A percentile compares a stretch with the other conserved stretches of the same genome.
phyloP scores from a whole-genome alignment of 140 eudicot species.

The Ambrosia hybrid region DNA sequence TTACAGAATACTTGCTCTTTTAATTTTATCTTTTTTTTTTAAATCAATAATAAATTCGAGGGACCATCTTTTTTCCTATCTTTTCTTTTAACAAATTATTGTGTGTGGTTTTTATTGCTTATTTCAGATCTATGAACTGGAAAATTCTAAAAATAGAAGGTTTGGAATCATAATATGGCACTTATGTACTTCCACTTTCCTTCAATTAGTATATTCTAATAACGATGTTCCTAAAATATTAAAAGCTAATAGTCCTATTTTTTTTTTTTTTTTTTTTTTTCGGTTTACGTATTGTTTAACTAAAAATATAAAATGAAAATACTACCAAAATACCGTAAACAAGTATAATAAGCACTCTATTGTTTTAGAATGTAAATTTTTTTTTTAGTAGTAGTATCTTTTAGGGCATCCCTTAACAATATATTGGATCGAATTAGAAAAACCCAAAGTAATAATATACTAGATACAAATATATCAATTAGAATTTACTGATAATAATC shows the following conservation, averaged over 20 bases:
- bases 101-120: constrained; percentile 9
- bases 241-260: not conserved
- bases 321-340: no score
- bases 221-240: not conserved
- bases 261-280: no score
- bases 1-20: no score
- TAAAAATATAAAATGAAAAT: no score
- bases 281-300: not conserved
- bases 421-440: no score
- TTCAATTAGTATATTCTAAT: constrained; percentile 10
- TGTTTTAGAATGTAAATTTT: no score
- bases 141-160: constrained; percentile 7
- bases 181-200: not conserved
- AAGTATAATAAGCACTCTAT: no score
- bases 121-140: constrained; percentile 10
- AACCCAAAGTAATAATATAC: no score
- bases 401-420: no score
- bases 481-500: no score
- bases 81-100: constrained; percentile 19
- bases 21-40: not conserved
- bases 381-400: no score
- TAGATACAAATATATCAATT: no score
- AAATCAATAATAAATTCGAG: constrained; percentile 6
- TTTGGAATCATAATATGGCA: not conserved
- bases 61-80: constrained; percentile 20